A percentile compares a stretch with the other conserved stretches of the same genome.
Evolutionary conservation across 345 rosid species (phyloP).

Genomic region (Viola odorata): DNA sequence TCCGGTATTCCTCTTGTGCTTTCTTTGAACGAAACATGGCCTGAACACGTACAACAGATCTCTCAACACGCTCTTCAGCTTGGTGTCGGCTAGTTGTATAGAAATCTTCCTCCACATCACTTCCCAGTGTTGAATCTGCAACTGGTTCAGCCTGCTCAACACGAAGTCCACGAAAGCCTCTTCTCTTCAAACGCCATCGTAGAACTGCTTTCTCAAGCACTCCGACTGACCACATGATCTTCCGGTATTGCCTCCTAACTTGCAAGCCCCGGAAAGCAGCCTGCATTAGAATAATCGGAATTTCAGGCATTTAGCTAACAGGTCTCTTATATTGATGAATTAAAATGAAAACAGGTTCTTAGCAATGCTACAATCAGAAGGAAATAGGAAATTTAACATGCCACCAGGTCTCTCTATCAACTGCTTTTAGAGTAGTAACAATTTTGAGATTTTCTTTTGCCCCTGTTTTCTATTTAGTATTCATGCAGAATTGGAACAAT

Average conservation of each 20-base stretch:
- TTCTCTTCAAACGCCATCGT: slow-evolving; percentile 87
- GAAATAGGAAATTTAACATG: not conserved
- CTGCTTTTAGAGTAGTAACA: not conserved
- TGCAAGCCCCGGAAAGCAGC: slow-evolving; percentile 85
- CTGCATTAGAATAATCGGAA: slow-evolving; percentile 36
- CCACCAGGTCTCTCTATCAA: not conserved
- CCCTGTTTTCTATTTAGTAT: too few relatives aligned
- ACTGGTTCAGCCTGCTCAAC: slow-evolving; percentile 34
- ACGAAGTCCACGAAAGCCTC: slow-evolving; percentile 75
- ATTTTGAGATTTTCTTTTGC: not conserved
- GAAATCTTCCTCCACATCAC: slow-evolving; percentile 65
- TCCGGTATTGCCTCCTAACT: slow-evolving; percentile 66
- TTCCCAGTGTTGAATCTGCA: slow-evolving; percentile 27
- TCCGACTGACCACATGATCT: slow-evolving; percentile 91
- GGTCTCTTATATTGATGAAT: not conserved
- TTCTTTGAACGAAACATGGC: slow-evolving; percentile 94
- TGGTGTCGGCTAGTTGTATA: slow-evolving; percentile 68
- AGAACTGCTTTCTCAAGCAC: slow-evolving; percentile 82
- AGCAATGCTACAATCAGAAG: not conserved
- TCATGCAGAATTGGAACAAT: not conserved
- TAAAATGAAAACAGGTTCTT: not conserved
- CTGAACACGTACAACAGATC: slow-evolving; percentile 77
- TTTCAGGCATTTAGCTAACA: not conserved
- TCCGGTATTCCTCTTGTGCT: slow-evolving; percentile 81
- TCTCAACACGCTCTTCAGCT: slow-evolving; percentile 87